These are phyloP conservation scores for Aspergillus ruber DNA, from an alignment of 2,329 filamentous ascomycete genomes.

Conservation along the genomic window DNA sequence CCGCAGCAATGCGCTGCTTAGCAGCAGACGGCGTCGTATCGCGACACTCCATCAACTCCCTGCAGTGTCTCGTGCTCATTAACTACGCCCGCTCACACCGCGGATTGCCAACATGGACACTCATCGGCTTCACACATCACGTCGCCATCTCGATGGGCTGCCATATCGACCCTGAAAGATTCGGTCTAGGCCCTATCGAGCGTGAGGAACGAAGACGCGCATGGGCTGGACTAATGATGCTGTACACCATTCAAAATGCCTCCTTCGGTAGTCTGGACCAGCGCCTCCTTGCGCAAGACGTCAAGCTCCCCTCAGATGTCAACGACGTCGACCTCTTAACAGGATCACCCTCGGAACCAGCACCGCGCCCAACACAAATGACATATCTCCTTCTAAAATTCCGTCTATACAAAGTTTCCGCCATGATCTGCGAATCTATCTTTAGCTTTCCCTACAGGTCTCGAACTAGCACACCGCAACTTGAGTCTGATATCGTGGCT, in stretches of 20 bases:
- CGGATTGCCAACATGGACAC: slow-evolving; percentile 32
- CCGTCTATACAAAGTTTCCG: slow-evolving; percentile 30
- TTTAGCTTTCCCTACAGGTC: slow-evolving; percentile 22
- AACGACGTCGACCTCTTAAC: slow-evolving; percentile 31
- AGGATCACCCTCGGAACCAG: slow-evolving; percentile 12
- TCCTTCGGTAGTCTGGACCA: slow-evolving; percentile 31
- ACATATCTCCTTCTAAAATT: slow-evolving; percentile 35
- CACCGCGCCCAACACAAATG: slow-evolving; percentile 33
- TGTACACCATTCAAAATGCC: slow-evolving; percentile 35
- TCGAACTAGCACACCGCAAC: slow-evolving; percentile 13
- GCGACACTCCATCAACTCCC: slow-evolving; percentile 34
- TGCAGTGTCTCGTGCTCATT: slow-evolving; percentile 36
- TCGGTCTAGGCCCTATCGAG: slow-evolving; percentile 28
- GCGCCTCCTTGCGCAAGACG: slow-evolving; percentile 19
- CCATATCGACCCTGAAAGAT: slow-evolving; percentile 35
- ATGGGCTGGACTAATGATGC: slow-evolving; percentile 36
- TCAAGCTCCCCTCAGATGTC: slow-evolving; percentile 29
- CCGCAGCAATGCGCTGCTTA: slow-evolving; percentile 32
- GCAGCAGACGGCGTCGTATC: slow-evolving; percentile 34
- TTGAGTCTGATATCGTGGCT: slow-evolving; percentile 24
- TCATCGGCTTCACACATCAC: slow-evolving; percentile 35
- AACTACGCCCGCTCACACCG: slow-evolving; percentile 33
- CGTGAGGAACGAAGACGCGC: slow-evolving; percentile 34
- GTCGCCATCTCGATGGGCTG: slow-evolving; percentile 38
- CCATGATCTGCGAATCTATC: slow-evolving; percentile 30